Percentiles rank a stretch among this genome's conserved stretches.
Evolutionary conservation across 306 rosid genomes (phyloP).

Genomic region (Cucumis sativus): DNA sequence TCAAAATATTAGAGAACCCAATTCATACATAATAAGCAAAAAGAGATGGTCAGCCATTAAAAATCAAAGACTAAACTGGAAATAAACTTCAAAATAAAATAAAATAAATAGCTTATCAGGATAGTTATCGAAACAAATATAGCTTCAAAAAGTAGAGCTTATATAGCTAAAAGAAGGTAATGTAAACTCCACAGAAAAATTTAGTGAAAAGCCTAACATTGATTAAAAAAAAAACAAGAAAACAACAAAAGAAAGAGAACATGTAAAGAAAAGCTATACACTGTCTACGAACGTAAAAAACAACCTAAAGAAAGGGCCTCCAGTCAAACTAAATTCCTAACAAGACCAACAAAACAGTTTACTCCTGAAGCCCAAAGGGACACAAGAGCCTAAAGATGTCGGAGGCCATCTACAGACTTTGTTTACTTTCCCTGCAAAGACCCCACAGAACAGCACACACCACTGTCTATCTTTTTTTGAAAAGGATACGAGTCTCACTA

Average conservation of each 20-base stretch:
- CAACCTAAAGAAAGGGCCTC: background rate
- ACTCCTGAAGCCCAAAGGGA: background rate
- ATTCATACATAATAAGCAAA: background rate
- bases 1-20: background rate
- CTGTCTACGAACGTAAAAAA: background rate
- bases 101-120: background rate
- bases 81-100: background rate
- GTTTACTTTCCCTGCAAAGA: no score
- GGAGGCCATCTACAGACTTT: no score
- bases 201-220: background rate
- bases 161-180: background rate
- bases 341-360: background rate
- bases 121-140: background rate
- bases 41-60: background rate
- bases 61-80: background rate
- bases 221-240: no score
- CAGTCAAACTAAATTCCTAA: background rate
- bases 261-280: background rate
- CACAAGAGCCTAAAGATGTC: background rate
- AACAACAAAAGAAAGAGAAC: no score
- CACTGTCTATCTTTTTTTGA: no score
- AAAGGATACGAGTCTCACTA: no score
- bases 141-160: background rate
- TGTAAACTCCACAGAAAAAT: background rate
- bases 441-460: no score